A percentile compares a stretch with the other conserved stretches of the same genome.
phyloP scores from a whole-genome alignment of 345 rosid genomes.

The Noccaea caerulescens region DNA sequence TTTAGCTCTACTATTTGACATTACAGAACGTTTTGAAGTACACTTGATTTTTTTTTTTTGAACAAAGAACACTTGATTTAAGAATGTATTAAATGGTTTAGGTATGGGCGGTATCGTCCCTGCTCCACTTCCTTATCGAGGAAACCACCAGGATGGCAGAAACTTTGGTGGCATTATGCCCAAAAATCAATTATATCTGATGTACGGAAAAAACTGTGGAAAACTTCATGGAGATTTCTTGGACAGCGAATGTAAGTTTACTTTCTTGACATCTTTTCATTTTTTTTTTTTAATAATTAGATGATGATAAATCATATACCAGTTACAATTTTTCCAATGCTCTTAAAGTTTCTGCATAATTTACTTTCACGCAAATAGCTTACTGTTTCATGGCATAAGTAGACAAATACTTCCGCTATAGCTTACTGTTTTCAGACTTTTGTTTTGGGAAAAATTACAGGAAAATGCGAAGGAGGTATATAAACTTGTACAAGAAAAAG shows the following conservation, averaged over 20 bases:
- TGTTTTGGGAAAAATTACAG: conserved; percentile 48
- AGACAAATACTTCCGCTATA: not conserved
- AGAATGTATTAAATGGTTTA: conserved; percentile 37
- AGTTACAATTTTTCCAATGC: not conserved
- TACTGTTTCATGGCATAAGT: conserved; percentile 22
- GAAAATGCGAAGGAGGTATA: conserved; percentile 71
- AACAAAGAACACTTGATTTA: conserved; percentile 1
- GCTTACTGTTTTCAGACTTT: conserved; percentile 29
- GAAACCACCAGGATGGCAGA: conserved; percentile 78
- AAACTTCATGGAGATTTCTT: conserved; percentile 84
- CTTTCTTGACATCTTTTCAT: conserved; percentile 19
- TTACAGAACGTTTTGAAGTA: not conserved
- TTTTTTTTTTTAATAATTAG: conserved; percentile 22
- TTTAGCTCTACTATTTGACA: conserved; percentile 8
- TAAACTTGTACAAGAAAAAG: conserved; percentile 72
- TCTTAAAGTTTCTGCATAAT: conserved; percentile 4
- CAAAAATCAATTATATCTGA: conserved; percentile 75
- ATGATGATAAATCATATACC: conserved; percentile 16
- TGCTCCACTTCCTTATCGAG: conserved; percentile 55
- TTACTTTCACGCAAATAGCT: conserved; percentile 6
- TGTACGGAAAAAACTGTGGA: conserved; percentile 71
- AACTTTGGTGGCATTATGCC: conserved; percentile 89
- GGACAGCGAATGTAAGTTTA: conserved; percentile 76
- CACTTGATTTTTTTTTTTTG: not conserved
- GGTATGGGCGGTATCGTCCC: conserved; percentile 95